A percentile compares a stretch with the other conserved stretches of the same genome.
Evolutionary conservation across 805 yeast species (phyloP).

Genomic region (Nematodospora valgi): DNA sequence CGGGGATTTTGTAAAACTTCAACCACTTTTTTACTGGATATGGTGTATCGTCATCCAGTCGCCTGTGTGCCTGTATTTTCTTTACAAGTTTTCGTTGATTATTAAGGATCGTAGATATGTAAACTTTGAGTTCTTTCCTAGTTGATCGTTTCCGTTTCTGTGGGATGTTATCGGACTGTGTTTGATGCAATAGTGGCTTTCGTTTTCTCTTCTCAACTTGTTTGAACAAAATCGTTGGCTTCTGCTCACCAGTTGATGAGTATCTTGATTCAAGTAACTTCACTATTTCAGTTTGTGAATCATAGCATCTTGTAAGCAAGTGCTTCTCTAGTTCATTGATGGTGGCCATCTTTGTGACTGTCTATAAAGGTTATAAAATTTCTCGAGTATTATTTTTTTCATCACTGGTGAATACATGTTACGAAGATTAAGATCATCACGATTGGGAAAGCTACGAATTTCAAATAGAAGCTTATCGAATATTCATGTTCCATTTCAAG

Average conservation of each 20-base stretch:
- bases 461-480: constrained; percentile 10
- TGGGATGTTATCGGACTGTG: constrained; percentile 9
- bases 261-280: constrained; percentile 45
- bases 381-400: too few relatives aligned
- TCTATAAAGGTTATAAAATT: background rate
- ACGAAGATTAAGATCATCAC: constrained; percentile 1
- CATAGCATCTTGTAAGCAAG: constrained; percentile 43
- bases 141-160: constrained; percentile 24
- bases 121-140: constrained; percentile 41
- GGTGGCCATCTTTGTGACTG: background rate
- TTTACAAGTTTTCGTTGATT: constrained; percentile 39
- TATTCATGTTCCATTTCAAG: constrained; percentile 35
- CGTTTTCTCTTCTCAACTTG: constrained; percentile 28
- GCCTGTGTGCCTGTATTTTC: constrained; percentile 31
- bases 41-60: constrained; percentile 16
- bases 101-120: constrained; percentile 33
- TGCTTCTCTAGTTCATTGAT: constrained; percentile 43
- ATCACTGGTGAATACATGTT: background rate
- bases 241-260: constrained; percentile 44
- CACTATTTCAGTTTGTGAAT: constrained; percentile 31
- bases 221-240: constrained; percentile 40
- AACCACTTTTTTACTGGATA: constrained; percentile 12
- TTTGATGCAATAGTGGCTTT: constrained; percentile 16
- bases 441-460: background rate
- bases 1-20: constrained; percentile 27